Evolutionary conservation across 2,329 filamentous ascomycete species (phyloP).

Genomic region (Pyricularia sp.): DNA sequence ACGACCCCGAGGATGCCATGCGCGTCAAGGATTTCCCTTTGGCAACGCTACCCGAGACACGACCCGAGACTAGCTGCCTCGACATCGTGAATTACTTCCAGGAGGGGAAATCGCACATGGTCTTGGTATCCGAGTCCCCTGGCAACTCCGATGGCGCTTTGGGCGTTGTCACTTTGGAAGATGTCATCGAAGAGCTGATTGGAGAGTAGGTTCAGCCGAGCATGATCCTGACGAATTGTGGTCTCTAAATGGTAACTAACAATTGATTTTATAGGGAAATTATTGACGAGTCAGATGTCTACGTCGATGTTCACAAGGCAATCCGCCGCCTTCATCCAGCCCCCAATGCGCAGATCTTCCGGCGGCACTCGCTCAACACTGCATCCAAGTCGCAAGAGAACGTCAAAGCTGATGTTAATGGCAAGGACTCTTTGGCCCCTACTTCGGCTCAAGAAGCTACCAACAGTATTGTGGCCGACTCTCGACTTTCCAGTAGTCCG

Average conservation of each 20-base stretch:
- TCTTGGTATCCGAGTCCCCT: constrained; percentile 81
- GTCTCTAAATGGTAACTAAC: not conserved
- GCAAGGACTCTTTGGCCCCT: constrained; percentile 25
- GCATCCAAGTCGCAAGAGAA: constrained; percentile 12
- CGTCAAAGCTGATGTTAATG: constrained; percentile 16
- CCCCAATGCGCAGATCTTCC: constrained; percentile 57
- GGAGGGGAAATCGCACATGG: constrained; percentile 98
- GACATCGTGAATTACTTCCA: constrained; percentile 99
- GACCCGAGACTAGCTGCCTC: constrained; percentile 89
- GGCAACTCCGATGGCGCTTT: constrained; percentile 86
- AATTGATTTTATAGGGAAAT: constrained; percentile 59
- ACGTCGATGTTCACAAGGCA: constrained; percentile 96
- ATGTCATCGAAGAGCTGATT: constrained; percentile 97
- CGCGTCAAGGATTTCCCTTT: constrained; percentile 84
- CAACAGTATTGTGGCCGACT: constrained; percentile 22
- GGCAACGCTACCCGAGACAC: constrained; percentile 88
- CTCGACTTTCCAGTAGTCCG: constrained; percentile 33
- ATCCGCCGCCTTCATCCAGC: constrained; percentile 83
- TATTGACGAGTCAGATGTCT: constrained; percentile 97
- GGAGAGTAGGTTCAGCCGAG: constrained; percentile 66
- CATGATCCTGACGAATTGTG: not conserved
- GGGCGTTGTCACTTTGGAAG: constrained; percentile 91
- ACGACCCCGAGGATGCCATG: constrained; percentile 88
- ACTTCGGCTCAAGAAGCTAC: constrained; percentile 10
- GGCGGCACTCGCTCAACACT: constrained; percentile 22